Evolutionary conservation across 164 flowering plant species (phyloP).

Genomic region (Piper longum): DNA sequence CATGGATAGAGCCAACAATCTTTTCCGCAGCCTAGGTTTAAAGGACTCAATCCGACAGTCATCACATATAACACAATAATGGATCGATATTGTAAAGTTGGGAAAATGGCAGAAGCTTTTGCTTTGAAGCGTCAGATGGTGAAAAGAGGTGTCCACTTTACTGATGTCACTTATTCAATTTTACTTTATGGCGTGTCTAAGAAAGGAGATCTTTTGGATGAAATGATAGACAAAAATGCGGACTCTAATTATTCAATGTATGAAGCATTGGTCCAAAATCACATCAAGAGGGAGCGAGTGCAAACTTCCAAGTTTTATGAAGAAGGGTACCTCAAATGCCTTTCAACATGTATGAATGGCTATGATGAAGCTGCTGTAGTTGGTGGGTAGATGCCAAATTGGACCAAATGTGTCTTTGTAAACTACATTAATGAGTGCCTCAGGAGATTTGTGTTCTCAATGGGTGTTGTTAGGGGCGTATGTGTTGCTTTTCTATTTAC

Average conservation of each 20-base stretch:
- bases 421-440: too few species aligned
- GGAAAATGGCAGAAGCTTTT: conserved; percentile 35
- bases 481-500: too few species aligned
- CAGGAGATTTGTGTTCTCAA: too few species aligned
- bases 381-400: background rate
- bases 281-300: conserved; percentile 10
- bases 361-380: background rate
- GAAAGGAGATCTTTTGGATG: conserved; percentile 40
- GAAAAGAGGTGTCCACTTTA: conserved; percentile 40
- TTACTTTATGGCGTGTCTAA: conserved; percentile 31
- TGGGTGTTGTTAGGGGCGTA: too few species aligned
- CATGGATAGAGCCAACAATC: conserved; percentile 54
- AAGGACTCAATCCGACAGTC: conserved; percentile 48
- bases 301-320: conserved; percentile 14
- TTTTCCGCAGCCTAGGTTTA: conserved; percentile 41
- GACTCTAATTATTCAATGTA: conserved; percentile 13
- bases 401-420: too few species aligned
- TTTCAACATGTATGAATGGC: background rate
- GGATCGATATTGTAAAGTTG: conserved; percentile 38
- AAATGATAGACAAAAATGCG: conserved; percentile 22
- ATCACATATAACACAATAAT: conserved; percentile 61
- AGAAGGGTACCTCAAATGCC: conserved; percentile 8
- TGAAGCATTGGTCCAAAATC: conserved; percentile 16
- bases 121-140: conserved; percentile 44
- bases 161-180: conserved; percentile 32